Evolutionary conservation across 1,139 yeast genomes (phyloP), one percentile per base, ranked within the genome.

Genomic region (Tardiomyces blankii): DNA sequence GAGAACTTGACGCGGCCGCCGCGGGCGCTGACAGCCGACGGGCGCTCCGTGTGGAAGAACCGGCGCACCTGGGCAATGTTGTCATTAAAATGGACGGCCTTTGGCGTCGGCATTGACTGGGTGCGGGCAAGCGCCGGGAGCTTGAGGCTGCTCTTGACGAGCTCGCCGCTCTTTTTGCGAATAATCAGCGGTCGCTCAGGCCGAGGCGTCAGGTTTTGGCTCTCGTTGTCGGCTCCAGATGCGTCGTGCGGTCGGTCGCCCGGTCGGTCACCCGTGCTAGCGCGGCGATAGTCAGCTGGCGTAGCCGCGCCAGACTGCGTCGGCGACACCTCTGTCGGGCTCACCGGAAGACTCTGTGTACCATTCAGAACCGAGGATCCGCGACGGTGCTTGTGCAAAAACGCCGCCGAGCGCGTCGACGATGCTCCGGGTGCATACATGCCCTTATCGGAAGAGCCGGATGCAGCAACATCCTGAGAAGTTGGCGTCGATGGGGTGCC

Each of bases 21-120:
- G 3, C 59, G 60, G 13, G 91, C 89, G 0, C 87, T 40, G 51
- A 73, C 69, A 1, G 82, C 82, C 44, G 83, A 76, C 18, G 95
- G 95, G 45, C 73, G 74, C 59, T 86, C 95, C 42, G 74, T 69
- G 55, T 80, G 75, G 53, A 78, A 72, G 63, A 87, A 86, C 59
- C 82, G 83, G 43, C 84, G 72, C 35, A 85, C 78, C 55, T 83
- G 87, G 52, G 72, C 80, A 43, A 76, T 60, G 44, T 69, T 72
- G 40, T 75, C 73, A 40, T 89, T 93, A 64, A 86, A 86, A 62
- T 86, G 91, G 23, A 86, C 95, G 53, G 73, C 79, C 58, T 86
- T 86, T 0, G 85, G 84, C 3, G 93, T 81, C 2, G 95, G 95
- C 67, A 84, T 72, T 12, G 88, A 80, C 53, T 73, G 72, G 32